Evolutionary conservation across 139 green algal species (phyloP).

Genomic region (Chlamydomonas sphaeroides): DNA sequence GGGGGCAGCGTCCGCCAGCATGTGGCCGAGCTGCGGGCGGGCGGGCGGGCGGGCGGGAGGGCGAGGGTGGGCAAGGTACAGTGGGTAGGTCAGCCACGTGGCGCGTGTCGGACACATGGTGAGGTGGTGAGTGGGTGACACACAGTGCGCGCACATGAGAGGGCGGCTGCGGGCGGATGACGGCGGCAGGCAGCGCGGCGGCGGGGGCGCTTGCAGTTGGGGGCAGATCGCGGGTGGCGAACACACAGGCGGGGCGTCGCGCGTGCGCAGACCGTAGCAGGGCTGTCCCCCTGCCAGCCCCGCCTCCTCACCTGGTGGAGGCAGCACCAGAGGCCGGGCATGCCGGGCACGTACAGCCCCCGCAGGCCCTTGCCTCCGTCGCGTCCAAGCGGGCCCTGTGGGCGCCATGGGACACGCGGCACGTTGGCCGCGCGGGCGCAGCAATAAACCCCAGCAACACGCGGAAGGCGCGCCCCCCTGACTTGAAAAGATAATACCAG

Average conservation of each 20-base stretch:
- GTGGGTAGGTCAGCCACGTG: too few relatives aligned
- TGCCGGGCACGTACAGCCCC: conserved; percentile 74
- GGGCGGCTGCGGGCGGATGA: too few relatives aligned
- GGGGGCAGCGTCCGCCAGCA: conserved; percentile 64
- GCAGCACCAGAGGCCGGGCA: conserved; percentile 86
- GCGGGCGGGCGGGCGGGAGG: not conserved
- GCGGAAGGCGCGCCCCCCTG: too few relatives aligned
- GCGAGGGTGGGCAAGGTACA: not conserved
- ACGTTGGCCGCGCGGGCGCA: too few relatives aligned
- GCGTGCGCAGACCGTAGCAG: not conserved
- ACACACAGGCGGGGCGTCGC: too few relatives aligned
- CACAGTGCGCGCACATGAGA: too few relatives aligned
- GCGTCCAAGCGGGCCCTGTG: not conserved
- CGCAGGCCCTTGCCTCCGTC: conserved; percentile 52
- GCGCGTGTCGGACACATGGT: not conserved
- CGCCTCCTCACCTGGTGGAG: conserved; percentile 71
- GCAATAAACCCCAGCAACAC: too few relatives aligned
- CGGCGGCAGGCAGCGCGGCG: too few relatives aligned
- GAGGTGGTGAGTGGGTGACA: not conserved
- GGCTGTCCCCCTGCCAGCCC: not conserved
- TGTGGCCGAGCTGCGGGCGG: conserved; percentile 42
- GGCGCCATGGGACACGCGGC: not conserved
- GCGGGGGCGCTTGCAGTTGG: too few relatives aligned
- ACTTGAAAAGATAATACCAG: too few relatives aligned
- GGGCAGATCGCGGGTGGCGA: too few relatives aligned